Evolutionary conservation across 75 land plant genomes (phyloP), one percentile per base, ranked within the genome.

Genomic region (Pinus albicaulis): DNA sequence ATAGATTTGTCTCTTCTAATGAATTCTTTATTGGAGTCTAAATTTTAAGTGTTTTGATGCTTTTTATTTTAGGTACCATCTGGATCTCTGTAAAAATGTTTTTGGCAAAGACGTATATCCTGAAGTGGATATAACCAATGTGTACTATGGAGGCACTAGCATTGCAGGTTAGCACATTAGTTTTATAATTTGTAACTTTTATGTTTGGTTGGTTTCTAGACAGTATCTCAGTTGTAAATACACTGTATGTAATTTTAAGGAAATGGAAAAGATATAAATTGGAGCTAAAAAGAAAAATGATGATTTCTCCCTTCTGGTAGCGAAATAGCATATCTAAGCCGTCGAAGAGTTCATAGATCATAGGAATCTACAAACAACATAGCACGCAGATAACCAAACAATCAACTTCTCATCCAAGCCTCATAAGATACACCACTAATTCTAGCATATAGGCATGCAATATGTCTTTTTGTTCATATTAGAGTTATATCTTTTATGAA

Each of bases 21-120:
- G 71, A 68, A 6, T 38, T 13, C 11, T 68, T 31, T 10, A 7
- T 36, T 13, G 17, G 6, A 28, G 44, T 44, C 31, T 24, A 22
- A 48, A 38, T 41, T 12, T 41, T 68, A 44, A 68, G 71, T 64
- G 55, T 23, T 77, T 26, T 6, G 10, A 8, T 20, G 16, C 19
- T 14, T 68, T 65, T 26, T 65, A 34, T 77, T 80, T 20, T 82
- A 97, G 98, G 69, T 97, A 97, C 75, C 99, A 97, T 82, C 75
- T 97, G 82, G 99, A 94, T 74, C 93, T 97, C 24, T 97, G 99
- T 77, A 80, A 80, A 68, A 97, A 97, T 83, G 89, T 95, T 16
- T 97, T 97, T 86, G 98, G 95, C 66, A 87, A 94, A 26, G 95
- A 88, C 16, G 68, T 90, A 34, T 94, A 92, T 82, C 99, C 99